phyloP scores from a whole-genome alignment of 768 basidiomycete genomes.

The Boletus vermiculosoides region DNA sequence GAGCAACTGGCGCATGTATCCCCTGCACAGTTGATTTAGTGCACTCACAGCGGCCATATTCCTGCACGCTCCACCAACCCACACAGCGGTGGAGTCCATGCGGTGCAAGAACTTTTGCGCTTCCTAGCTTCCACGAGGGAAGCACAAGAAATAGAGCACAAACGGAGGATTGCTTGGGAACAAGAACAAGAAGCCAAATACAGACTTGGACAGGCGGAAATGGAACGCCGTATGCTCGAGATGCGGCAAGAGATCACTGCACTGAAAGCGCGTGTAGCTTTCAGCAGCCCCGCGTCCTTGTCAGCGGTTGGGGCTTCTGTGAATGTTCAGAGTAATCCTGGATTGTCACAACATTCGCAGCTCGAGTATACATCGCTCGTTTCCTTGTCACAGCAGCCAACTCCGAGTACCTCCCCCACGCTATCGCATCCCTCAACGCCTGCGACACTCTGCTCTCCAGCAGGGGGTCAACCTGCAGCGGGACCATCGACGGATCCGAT shows the following conservation, averaged over 20 bases:
- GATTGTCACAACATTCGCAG: conserved; percentile 8
- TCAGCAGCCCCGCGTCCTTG: conserved; percentile 14
- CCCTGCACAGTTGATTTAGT: background rate
- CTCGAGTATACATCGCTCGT: conserved; percentile 4
- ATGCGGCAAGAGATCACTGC: conserved; percentile 53
- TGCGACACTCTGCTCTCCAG: conserved; percentile 21
- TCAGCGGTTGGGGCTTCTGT: conserved; percentile 3
- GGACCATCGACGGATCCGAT: conserved; percentile 4
- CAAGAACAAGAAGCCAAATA: conserved; percentile 64
- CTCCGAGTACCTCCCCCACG: conserved; percentile 31
- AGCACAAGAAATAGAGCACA: conserved; percentile 58
- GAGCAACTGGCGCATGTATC: conserved; percentile 17
- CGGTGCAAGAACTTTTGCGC: conserved; percentile 61
- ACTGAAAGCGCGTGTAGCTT: conserved; percentile 42
- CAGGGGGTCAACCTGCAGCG: conserved; percentile 12
- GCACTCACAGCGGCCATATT: conserved; percentile 7
- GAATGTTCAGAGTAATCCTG: background rate
- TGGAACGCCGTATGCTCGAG: conserved; percentile 53
- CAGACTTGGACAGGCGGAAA: conserved; percentile 53
- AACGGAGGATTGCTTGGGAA: conserved; percentile 65
- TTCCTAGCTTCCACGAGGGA: conserved; percentile 56
- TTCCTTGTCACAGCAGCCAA: conserved; percentile 26
- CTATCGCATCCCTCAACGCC: conserved; percentile 30
- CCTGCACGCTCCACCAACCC: conserved; percentile 26
- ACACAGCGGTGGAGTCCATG: conserved; percentile 38